A percentile compares a stretch with the other conserved stretches of the same genome.
phyloP scores from a whole-genome alignment of 768 basidiomycete species.

The Tricholoma sp. region DNA sequence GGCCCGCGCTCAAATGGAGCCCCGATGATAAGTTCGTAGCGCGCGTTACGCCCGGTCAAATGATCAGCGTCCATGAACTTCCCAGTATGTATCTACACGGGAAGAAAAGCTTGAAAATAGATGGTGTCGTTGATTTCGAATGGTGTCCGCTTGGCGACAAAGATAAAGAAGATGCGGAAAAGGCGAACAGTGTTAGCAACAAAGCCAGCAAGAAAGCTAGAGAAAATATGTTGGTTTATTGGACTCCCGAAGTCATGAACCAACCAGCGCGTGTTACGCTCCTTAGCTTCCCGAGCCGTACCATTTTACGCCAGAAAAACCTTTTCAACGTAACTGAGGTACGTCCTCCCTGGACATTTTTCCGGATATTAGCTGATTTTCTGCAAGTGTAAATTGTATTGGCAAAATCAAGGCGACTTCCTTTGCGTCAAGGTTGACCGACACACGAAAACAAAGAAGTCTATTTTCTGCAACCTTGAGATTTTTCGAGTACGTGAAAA shows the following conservation, averaged over 20 bases:
- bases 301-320: slow-evolving; percentile 88
- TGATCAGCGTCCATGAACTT: slow-evolving; percentile 95
- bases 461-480: slow-evolving; percentile 96
- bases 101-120: slow-evolving; percentile 96
- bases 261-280: slow-evolving; percentile 97
- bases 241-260: slow-evolving; percentile 95
- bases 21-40: slow-evolving; percentile 94
- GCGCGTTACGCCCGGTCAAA: slow-evolving; percentile 81
- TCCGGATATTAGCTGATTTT: slow-evolving; percentile 5
- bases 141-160: slow-evolving; percentile 94
- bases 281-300: slow-evolving; percentile 81
- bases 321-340: slow-evolving; percentile 97
- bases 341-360: slow-evolving; percentile 21
- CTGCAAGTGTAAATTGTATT: slow-evolving; percentile 88
- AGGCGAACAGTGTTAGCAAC: slow-evolving; percentile 32
- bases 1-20: slow-evolving; percentile 97
- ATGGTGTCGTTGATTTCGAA: slow-evolving; percentile 96
- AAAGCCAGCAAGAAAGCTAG: slow-evolving; percentile 58
- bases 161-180: slow-evolving; percentile 71
- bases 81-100: slow-evolving; percentile 92
- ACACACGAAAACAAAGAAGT: slow-evolving; percentile 98
- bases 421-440: slow-evolving; percentile 99
- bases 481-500: slow-evolving; percentile 97
- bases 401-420: slow-evolving; percentile 98
- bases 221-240: slow-evolving; percentile 95